phyloP scores from a whole-genome alignment of 306 rosid species.

The Vigna mungo region DNA sequence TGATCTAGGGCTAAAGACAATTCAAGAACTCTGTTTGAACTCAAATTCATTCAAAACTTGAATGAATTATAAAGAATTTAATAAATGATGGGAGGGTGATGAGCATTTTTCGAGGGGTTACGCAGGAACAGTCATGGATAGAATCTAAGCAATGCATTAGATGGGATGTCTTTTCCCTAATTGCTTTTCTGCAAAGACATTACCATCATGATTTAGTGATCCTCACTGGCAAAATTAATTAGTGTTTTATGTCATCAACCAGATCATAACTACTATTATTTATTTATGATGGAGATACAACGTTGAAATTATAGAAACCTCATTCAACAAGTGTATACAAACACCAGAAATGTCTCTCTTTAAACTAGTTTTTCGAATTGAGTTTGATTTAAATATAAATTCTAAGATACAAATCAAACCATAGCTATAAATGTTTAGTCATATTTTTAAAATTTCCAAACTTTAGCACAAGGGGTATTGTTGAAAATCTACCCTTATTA shows the following conservation, averaged over 20 bases:
- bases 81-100: constrained; percentile 62
- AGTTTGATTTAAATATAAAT: too few species aligned
- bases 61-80: constrained; percentile 8
- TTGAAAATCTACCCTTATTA: too few species aligned
- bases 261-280: constrained; percentile 22
- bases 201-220: constrained; percentile 38
- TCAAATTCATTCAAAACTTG: neutral
- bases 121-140: constrained; percentile 62
- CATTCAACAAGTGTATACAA: neutral
- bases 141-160: constrained; percentile 68
- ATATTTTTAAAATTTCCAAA: too few species aligned
- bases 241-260: constrained; percentile 24
- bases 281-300: neutral
- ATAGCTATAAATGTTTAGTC: too few species aligned
- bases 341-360: neutral
- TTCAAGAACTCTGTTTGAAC: neutral
- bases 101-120: constrained; percentile 76
- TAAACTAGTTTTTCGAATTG: neutral
- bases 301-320: too few species aligned
- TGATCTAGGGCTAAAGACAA: constrained; percentile 20
- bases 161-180: constrained; percentile 63
- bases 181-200: constrained; percentile 71
- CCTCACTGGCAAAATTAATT: constrained; percentile 27
- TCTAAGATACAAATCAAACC: too few species aligned
- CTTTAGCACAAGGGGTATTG: too few species aligned